Conservation (phyloP, 495 filamentous ascomycete genomes). For the Aspergillus steynii region DNA sequence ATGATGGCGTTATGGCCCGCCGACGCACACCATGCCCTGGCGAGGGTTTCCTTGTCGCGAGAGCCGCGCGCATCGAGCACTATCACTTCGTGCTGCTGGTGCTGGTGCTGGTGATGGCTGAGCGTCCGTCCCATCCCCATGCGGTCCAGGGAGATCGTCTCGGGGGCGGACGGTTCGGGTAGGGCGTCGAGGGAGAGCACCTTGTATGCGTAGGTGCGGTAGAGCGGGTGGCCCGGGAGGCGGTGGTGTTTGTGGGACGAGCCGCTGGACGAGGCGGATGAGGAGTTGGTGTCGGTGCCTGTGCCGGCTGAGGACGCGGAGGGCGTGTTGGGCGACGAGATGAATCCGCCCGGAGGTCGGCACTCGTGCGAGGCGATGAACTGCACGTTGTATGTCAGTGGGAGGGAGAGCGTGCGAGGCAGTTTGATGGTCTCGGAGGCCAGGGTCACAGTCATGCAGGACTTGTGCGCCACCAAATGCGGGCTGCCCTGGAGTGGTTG, state of each 20-base stretch:
- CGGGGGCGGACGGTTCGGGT: constrained; percentile 26
- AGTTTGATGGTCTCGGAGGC: constrained; percentile 24
- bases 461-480: constrained; percentile 48
- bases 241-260: constrained; percentile 21
- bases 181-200: constrained; percentile 55
- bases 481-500: constrained; percentile 21
- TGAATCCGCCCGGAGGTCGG: constrained; percentile 49
- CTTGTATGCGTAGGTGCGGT: constrained; percentile 60
- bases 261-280: constrained; percentile 13
- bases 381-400: constrained; percentile 60
- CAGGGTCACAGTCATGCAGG: constrained; percentile 53
- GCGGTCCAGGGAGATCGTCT: constrained; percentile 5
- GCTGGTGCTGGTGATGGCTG: neutral
- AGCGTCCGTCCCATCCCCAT: constrained; percentile 3
- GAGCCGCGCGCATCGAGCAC: constrained; percentile 51
- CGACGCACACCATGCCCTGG: constrained; percentile 67
- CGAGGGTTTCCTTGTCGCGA: constrained; percentile 62
- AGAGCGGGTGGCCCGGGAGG: constrained; percentile 61
- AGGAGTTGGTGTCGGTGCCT: constrained; percentile 30
- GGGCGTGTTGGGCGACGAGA: constrained; percentile 36
- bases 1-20: constrained; percentile 69
- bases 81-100: constrained; percentile 43
- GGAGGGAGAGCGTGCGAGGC: constrained; percentile 43
- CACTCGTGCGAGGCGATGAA: constrained; percentile 69
- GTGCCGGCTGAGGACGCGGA: constrained; percentile 35